These are phyloP conservation scores for Ophryocystis elektroscirrha DNA, from an alignment of 169 alveolate genomes.

Conservation along the genomic window DNA sequence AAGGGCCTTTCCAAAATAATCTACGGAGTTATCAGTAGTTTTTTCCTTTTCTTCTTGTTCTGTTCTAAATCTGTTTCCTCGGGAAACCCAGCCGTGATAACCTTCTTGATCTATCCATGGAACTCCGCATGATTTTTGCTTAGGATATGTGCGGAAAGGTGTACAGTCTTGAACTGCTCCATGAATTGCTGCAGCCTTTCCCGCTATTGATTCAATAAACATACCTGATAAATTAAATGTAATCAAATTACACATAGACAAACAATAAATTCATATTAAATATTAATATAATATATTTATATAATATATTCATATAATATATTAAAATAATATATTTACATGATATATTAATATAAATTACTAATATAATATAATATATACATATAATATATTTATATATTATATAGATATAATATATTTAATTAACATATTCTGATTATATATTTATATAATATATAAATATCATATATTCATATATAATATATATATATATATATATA, in stretches of 20 bases:
- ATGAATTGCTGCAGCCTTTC: slow-evolving; percentile 82
- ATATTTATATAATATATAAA: background rate
- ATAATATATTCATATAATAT: background rate
- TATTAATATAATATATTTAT: background rate
- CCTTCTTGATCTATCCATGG: slow-evolving; percentile 49
- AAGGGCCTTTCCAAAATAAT: slow-evolving; percentile 32
- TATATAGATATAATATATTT: too few relatives aligned
- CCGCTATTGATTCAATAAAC: slow-evolving; percentile 96
- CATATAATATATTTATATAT: background rate
- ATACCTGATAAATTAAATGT: slow-evolving; percentile 18
- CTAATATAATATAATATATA: background rate
- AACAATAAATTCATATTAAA: too few relatives aligned
- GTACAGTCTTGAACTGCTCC: slow-evolving; percentile 67
- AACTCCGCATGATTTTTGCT: slow-evolving; percentile 29
- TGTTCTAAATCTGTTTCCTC: slow-evolving; percentile 17
- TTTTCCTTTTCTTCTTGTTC: slow-evolving; percentile 10
- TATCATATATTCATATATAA: too few relatives aligned
- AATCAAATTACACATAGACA: too few relatives aligned
- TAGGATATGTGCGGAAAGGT: slow-evolving; percentile 14
- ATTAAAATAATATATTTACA: too few relatives aligned
- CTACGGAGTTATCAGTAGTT: slow-evolving; percentile 30
- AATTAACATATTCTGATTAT: too few relatives aligned
- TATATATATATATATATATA: background rate
- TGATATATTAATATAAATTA: too few relatives aligned
- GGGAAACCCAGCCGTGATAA: slow-evolving; percentile 35